These are phyloP conservation scores for Jaapia argillacea DNA, from an alignment of 768 basidiomycete genomes.

Conservation along the genomic window DNA sequence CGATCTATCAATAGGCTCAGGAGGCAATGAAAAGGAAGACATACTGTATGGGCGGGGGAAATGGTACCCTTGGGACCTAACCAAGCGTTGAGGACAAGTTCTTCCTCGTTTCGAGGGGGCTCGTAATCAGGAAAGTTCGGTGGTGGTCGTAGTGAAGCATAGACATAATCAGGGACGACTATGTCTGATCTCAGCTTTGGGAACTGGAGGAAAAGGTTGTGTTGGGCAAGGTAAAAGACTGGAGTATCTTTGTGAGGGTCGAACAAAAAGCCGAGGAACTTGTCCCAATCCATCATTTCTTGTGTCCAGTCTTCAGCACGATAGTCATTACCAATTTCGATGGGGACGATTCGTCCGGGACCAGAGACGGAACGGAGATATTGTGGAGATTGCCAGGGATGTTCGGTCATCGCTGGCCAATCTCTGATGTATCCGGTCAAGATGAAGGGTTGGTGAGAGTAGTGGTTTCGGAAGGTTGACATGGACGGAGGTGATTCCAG, in stretches of 20 bases:
- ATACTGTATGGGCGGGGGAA: slow-evolving; percentile 82
- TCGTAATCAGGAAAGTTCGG: slow-evolving; percentile 38
- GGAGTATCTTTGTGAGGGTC: slow-evolving; percentile 14
- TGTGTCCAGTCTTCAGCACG: slow-evolving; percentile 76
- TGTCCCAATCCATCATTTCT: slow-evolving; percentile 65
- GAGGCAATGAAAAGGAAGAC: slow-evolving; percentile 25
- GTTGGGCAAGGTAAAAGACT: slow-evolving; percentile 81
- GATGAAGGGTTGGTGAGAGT: slow-evolving; percentile 57
- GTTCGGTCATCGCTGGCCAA: slow-evolving; percentile 73
- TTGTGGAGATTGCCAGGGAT: slow-evolving; percentile 55
- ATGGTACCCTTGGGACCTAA: slow-evolving; percentile 69
- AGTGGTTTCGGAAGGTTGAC: slow-evolving; percentile 35
- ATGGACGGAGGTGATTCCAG: slow-evolving; percentile 47
- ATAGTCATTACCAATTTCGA: slow-evolving; percentile 86
- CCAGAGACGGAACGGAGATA: slow-evolving; percentile 73
- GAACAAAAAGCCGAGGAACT: slow-evolving; percentile 47
- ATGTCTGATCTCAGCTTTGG: slow-evolving; percentile 70
- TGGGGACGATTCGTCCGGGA: slow-evolving; percentile 76
- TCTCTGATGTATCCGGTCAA: slow-evolving; percentile 46
- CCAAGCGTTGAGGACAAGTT: slow-evolving; percentile 70
- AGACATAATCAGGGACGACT: slow-evolving; percentile 82
- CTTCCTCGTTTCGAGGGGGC: slow-evolving; percentile 57
- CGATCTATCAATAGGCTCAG: slow-evolving; percentile 5
- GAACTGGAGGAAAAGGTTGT: slow-evolving; percentile 79
- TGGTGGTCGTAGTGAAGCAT: slow-evolving; percentile 41